Evolutionary conservation across 2,329 filamentous ascomycete species (phyloP).

Genomic region (Colletotrichum caudatum): DNA sequence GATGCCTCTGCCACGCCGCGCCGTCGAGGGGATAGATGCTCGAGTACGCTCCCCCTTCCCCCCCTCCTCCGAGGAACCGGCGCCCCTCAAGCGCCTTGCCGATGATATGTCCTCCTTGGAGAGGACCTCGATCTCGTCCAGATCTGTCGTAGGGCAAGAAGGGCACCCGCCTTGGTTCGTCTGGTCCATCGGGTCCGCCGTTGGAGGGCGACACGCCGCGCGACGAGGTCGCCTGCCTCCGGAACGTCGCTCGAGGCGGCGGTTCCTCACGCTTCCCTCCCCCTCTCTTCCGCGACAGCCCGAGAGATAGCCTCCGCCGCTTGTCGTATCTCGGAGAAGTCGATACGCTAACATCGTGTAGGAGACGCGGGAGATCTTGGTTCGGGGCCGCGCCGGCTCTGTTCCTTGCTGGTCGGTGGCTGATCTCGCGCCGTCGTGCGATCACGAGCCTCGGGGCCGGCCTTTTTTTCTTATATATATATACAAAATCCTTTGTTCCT

Average conservation of each 20-base stretch:
- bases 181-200: constrained; percentile 16
- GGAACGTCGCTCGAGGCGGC: neutral
- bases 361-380: constrained; percentile 7
- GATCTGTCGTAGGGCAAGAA: neutral
- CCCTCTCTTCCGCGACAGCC: neutral
- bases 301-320: neutral
- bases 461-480: no score
- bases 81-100: constrained; percentile 4
- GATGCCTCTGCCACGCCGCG: neutral
- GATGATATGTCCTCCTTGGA: neutral
- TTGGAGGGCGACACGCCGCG: constrained; percentile 12
- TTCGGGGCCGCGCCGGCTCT: constrained; percentile 2
- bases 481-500: neutral
- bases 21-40: constrained; percentile 16
- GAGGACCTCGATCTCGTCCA: constrained; percentile 1
- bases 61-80: neutral
- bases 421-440: neutral
- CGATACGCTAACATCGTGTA: neutral
- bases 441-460: constrained; percentile 7
- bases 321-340: neutral
- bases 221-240: neutral
- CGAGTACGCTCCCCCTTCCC: constrained; percentile 31
- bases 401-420: neutral
- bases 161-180: neutral
- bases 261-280: neutral